These are phyloP conservation scores for Acacia concinna DNA, from an alignment of 331 rosid species.

Conservation along the genomic window DNA sequence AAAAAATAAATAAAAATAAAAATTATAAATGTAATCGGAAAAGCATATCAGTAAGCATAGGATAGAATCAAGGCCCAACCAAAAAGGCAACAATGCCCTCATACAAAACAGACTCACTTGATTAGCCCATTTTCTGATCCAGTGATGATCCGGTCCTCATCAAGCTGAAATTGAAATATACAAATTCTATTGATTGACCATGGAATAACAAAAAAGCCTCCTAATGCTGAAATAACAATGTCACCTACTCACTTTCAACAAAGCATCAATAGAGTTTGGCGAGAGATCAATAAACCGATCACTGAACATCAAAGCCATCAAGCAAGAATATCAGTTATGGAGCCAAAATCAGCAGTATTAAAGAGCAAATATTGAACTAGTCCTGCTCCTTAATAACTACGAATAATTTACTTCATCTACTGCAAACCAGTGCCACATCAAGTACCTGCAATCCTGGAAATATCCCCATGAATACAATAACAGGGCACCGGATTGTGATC, in stretches of 20 bases:
- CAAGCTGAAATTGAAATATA: constrained; percentile 59
- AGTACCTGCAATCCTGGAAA: constrained; percentile 91
- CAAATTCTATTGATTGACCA: background rate
- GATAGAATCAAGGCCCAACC: constrained; percentile 12
- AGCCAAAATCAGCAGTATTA: constrained; percentile 7
- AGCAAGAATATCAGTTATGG: constrained; percentile 26
- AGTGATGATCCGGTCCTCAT: constrained; percentile 81
- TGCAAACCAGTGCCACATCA: constrained; percentile 11
- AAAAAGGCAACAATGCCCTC: constrained; percentile 24
- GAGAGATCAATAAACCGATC: constrained; percentile 82
- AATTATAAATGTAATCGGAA: constrained; percentile 15
- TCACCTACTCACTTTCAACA: constrained; percentile 66
- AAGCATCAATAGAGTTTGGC: constrained; percentile 69
- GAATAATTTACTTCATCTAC: background rate
- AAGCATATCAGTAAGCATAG: background rate
- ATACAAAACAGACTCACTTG: constrained; percentile 57
- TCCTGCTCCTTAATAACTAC: background rate
- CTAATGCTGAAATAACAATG: constrained; percentile 27
- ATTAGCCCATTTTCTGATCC: constrained; percentile 93
- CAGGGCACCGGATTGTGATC: constrained; percentile 74
- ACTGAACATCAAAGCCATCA: constrained; percentile 48
- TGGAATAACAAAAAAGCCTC: background rate
- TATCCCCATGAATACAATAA: constrained; percentile 87
- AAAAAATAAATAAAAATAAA: background rate
- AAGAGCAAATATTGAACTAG: background rate